Evolutionary conservation across 306 rosid species (phyloP).

Genomic region (Castanospermum australe): DNA sequence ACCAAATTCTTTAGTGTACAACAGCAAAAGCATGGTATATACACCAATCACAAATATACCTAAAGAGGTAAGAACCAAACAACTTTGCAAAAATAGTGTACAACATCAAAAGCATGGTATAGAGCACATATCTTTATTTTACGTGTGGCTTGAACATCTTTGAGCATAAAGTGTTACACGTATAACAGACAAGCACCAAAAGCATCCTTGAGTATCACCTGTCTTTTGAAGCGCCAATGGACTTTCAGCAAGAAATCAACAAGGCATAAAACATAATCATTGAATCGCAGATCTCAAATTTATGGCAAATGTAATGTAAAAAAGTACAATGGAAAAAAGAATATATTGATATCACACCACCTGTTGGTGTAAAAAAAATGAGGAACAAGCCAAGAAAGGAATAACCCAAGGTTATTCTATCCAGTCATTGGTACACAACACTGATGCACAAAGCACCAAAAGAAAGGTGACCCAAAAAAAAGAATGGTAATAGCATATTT

Average conservation of each 20-base stretch:
- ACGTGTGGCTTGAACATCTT: neutral
- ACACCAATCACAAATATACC: neutral
- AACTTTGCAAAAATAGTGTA: neutral
- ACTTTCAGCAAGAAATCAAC: neutral
- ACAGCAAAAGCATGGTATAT: neutral
- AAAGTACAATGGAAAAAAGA: neutral
- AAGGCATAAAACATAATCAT: neutral
- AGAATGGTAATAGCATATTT: constrained; percentile 37
- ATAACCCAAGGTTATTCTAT: constrained; percentile 41
- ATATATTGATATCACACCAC: constrained; percentile 44
- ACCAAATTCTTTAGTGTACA: neutral
- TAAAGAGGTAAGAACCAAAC: neutral
- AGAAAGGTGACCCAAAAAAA: constrained; percentile 48
- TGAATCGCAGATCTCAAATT: neutral
- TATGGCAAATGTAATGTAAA: neutral
- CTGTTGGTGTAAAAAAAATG: constrained; percentile 37
- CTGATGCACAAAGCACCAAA: constrained; percentile 34
- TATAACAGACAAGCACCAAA: no score
- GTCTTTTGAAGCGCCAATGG: neutral
- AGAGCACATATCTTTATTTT: neutral
- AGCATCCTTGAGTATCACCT: no score
- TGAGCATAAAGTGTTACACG: neutral
- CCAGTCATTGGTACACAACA: constrained; percentile 34
- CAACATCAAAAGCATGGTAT: neutral
- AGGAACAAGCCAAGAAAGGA: constrained; percentile 33